Evolutionary conservation across 805 yeast genomes (phyloP).

Genomic region (Candida mattraensis): DNA sequence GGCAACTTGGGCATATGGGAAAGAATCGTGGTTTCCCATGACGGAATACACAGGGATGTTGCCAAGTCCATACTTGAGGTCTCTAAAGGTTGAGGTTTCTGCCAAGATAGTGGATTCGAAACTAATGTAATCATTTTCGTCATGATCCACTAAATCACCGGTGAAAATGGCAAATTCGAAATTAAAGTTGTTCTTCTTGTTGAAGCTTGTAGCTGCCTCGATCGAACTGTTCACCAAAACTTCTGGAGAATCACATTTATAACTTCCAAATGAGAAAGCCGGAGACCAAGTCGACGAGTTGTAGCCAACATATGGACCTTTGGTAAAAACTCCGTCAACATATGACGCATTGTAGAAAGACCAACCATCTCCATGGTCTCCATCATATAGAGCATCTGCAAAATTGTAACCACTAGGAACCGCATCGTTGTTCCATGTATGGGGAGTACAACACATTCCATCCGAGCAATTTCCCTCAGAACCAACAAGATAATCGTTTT

Average conservation of each 20-base stretch:
- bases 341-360: conserved; percentile 31
- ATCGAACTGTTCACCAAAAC: conserved; percentile 58
- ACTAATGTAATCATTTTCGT: conserved; percentile 47
- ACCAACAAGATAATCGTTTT: conserved; percentile 53
- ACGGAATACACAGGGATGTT: conserved; percentile 60
- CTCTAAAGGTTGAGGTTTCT: conserved; percentile 50
- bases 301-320: conserved; percentile 28
- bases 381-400: conserved; percentile 27
- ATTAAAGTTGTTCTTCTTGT: conserved; percentile 30
- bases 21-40: conserved; percentile 71
- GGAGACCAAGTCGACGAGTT: conserved; percentile 42
- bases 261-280: conserved; percentile 62
- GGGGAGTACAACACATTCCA: conserved; percentile 62
- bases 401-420: conserved; percentile 42
- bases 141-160: conserved; percentile 75
- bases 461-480: conserved; percentile 57
- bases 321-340: conserved; percentile 29
- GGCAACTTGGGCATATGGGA: conserved; percentile 70
- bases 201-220: conserved; percentile 39
- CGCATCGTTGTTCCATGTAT: conserved; percentile 39
- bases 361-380: conserved; percentile 15
- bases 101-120: conserved; percentile 49
- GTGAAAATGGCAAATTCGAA: conserved; percentile 69
- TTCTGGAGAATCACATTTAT: conserved; percentile 67
- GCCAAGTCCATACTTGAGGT: conserved; percentile 49